Percentiles rank a stretch among this genome's conserved stretches.
Conservation (phyloP, 2,329 filamentous ascomycete species). For the Alternaria brassicicola region DNA sequence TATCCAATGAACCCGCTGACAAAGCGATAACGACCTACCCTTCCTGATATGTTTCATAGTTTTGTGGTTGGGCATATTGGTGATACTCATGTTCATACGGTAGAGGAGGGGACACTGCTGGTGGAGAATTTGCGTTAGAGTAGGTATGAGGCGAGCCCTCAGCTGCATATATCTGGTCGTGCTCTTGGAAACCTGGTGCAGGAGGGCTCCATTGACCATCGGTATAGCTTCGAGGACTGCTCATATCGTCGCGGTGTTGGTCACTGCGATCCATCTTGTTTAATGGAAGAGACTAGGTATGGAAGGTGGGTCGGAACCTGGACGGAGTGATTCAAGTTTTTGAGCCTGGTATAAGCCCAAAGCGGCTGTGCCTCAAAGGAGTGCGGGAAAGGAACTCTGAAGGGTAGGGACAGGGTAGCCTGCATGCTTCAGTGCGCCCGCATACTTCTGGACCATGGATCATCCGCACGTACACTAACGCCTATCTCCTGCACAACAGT, state of each 20-base stretch:
- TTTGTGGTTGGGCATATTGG: slow-evolving; percentile 7
- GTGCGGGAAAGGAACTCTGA: slow-evolving; percentile 7
- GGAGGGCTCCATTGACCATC: slow-evolving; percentile 30
- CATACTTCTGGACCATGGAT: slow-evolving; percentile 12
- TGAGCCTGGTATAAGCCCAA: slow-evolving; percentile 16
- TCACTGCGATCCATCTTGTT: slow-evolving; percentile 24
- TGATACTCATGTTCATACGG: slow-evolving; percentile 24
- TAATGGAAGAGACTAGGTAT: slow-evolving; percentile 3
- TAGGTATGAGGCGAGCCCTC: slow-evolving; percentile 11
- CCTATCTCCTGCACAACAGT: slow-evolving; percentile 19
- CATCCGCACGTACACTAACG: slow-evolving; percentile 8
- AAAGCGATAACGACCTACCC: slow-evolving; percentile 13
- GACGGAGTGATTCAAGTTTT: neutral
- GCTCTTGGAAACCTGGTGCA: slow-evolving; percentile 29
- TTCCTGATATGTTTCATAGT: slow-evolving; percentile 17
- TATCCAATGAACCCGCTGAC: neutral
- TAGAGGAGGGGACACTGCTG: slow-evolving; percentile 21
- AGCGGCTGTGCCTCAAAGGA: slow-evolving; percentile 16
- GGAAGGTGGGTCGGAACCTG: slow-evolving; percentile 14
- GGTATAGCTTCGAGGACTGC: slow-evolving; percentile 16
- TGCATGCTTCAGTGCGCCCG: slow-evolving; percentile 13
- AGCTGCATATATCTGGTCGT: slow-evolving; percentile 23
- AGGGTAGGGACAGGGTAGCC: slow-evolving; percentile 18
- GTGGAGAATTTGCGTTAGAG: slow-evolving; percentile 21
- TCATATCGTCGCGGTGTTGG: slow-evolving; percentile 20